These are phyloP conservation scores for Inonotus obliquus DNA, from an alignment of 1,284 basidiomycete species.

Conservation along the genomic window DNA sequence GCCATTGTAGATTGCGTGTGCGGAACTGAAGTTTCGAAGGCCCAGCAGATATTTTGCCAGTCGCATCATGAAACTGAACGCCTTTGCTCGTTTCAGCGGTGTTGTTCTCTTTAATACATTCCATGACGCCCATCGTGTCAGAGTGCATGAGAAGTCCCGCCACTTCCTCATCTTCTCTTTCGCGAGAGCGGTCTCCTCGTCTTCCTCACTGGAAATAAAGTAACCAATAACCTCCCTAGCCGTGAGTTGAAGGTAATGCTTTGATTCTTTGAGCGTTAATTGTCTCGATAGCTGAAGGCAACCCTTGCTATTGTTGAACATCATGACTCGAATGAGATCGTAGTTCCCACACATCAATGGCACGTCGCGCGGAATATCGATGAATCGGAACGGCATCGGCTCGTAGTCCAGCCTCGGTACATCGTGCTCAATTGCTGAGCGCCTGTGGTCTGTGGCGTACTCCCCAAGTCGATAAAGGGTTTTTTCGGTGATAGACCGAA, in stretches of 20 bases:
- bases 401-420: not conserved
- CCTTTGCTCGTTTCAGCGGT: constrained; percentile 6
- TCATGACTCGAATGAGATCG: not conserved
- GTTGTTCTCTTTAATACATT: constrained; percentile 3
- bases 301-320: not conserved
- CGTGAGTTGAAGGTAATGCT: constrained; percentile 3
- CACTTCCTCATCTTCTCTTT: constrained; percentile 4
- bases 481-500: not conserved
- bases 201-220: not conserved
- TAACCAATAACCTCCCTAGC: constrained; percentile 8
- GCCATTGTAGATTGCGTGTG: constrained; percentile 13
- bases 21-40: constrained; percentile 16
- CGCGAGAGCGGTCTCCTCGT: not conserved
- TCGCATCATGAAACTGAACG: constrained; percentile 2
- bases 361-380: constrained; percentile 2
- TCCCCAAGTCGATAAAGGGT: not conserved
- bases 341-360: not conserved
- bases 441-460: not conserved
- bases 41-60: not conserved
- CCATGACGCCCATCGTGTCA: constrained; percentile 6
- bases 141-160: constrained; percentile 7
- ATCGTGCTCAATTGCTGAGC: not conserved
- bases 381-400: constrained; percentile 1
- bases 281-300: constrained; percentile 11
- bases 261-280: constrained; percentile 11